Percentiles rank a stretch among this genome's conserved stretches.
Conservation (phyloP, 2,329 filamentous ascomycete genomes). For the Sphaerostilbella broomeana region DNA sequence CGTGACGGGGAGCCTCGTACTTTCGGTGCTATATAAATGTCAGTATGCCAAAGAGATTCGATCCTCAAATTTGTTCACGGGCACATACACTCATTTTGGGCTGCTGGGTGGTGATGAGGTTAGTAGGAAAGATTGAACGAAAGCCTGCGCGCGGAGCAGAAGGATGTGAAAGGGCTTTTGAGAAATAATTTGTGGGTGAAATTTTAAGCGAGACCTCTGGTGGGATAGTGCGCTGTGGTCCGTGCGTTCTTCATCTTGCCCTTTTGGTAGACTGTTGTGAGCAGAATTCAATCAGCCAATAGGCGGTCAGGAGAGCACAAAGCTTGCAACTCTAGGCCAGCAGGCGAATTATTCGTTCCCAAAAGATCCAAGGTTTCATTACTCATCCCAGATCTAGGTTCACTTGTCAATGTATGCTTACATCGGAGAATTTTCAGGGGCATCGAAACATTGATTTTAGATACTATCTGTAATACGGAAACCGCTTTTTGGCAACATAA, state of each 20-base stretch:
- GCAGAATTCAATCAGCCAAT: background rate
- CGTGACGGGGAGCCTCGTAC: slow-evolving; percentile 87
- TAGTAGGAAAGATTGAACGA: slow-evolving; percentile 31
- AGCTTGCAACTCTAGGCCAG: no score
- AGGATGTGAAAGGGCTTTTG: slow-evolving; percentile 21
- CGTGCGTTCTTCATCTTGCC: no score
- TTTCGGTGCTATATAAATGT: slow-evolving; percentile 43
- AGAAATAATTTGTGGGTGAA: slow-evolving; percentile 31
- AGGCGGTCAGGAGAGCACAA: background rate
- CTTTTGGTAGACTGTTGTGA: no score
- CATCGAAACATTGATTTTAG: slow-evolving; percentile 1
- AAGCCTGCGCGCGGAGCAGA: slow-evolving; percentile 27
- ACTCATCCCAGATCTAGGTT: no score
- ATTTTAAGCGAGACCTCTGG: slow-evolving; percentile 32
- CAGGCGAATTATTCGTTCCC: no score
- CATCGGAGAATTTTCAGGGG: no score
- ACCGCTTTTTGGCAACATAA: slow-evolving; percentile 21
- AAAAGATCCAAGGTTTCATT: no score
- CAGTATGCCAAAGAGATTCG: slow-evolving; percentile 8
- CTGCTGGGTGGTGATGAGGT: slow-evolving; percentile 31
- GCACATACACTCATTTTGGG: slow-evolving; percentile 37
- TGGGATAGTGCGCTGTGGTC: slow-evolving; percentile 19
- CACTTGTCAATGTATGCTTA: no score
- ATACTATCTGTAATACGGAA: slow-evolving; percentile 17
- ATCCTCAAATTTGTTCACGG: background rate